A percentile compares a stretch with the other conserved stretches of the same genome.
phyloP scores from a whole-genome alignment of 2,329 filamentous ascomycete genomes.

The Sporothrix dimorphospora region DNA sequence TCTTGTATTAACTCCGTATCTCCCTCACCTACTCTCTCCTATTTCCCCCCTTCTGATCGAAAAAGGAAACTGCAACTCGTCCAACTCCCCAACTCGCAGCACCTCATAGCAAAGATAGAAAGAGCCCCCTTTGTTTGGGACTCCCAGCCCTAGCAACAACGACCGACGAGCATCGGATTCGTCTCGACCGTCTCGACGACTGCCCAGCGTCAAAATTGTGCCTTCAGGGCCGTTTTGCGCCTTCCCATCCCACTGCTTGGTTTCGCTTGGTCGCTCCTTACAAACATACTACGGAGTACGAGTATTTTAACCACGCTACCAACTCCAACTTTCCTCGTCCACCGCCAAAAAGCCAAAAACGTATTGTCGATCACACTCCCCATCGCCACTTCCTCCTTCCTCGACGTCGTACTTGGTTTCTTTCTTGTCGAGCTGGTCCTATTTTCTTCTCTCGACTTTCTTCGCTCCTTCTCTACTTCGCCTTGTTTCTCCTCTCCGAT shows the following conservation, averaged over 20 bases:
- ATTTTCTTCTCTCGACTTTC: background rate
- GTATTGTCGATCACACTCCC: conserved; percentile 24
- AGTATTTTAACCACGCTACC: conserved; percentile 20
- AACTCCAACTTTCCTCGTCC: conserved; percentile 2
- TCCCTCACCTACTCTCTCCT: background rate
- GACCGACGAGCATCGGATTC: conserved; percentile 8
- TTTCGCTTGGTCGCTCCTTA: conserved; percentile 9
- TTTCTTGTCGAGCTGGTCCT: background rate
- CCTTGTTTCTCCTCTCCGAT: conserved; percentile 11
- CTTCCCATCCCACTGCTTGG: conserved; percentile 7
- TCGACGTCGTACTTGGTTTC: background rate
- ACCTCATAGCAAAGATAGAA: background rate
- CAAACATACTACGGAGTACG: too few relatives aligned
- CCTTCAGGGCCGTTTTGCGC: background rate
- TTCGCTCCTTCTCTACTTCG: conserved; percentile 10
- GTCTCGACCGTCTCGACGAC: background rate
- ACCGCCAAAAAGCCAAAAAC: conserved; percentile 7
- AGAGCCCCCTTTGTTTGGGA: background rate
- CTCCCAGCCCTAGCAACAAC: background rate
- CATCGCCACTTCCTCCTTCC: conserved; percentile 22
- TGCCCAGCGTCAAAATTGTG: background rate
- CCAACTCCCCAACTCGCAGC: background rate
- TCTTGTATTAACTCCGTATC: background rate
- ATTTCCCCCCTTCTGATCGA: background rate
- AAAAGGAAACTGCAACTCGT: conserved; percentile 6